Percentiles rank a stretch among this genome's conserved stretches.
phyloP scores from a whole-genome alignment of 306 rosid genomes.

The Citrullus amarus region DNA sequence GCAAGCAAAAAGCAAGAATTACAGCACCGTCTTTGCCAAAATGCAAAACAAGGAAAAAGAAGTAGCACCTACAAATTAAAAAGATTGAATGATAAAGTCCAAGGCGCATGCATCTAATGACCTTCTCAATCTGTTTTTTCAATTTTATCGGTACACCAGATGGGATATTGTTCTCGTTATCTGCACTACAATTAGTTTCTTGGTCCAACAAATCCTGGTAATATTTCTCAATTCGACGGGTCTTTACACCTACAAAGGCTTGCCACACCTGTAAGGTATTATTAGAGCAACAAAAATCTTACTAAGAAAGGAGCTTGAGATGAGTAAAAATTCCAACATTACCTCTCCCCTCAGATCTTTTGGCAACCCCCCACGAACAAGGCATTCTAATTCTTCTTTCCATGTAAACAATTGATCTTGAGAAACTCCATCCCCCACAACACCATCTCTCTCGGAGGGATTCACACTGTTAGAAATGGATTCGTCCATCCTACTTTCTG shows the following conservation, averaged over 20 bases:
- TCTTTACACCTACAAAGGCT: constrained; percentile 87
- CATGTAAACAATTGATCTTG: constrained; percentile 34
- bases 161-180: constrained; percentile 29
- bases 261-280: constrained; percentile 88
- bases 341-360: constrained; percentile 98
- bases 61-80: constrained; percentile 82
- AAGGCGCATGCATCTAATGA: constrained; percentile 71
- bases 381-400: constrained; percentile 66
- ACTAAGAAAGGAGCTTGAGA: constrained; percentile 14
- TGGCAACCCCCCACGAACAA: constrained; percentile 86
- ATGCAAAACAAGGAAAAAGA: constrained; percentile 49
- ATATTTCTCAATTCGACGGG: constrained; percentile 60
- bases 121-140: constrained; percentile 99
- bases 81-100: constrained; percentile 42
- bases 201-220: constrained; percentile 60
- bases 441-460: constrained; percentile 18
- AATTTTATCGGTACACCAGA: constrained; percentile 56
- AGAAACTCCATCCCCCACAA: constrained; percentile 19
- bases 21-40: constrained; percentile 33
- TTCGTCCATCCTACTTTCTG: constrained; percentile 6
- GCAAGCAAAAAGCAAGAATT: constrained; percentile 26
- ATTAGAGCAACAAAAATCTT: constrained; percentile 21
- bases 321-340: constrained; percentile 18
- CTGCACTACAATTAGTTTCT: constrained; percentile 33
- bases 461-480: constrained; percentile 2